phyloP scores from a whole-genome alignment of 2,329 filamentous ascomycete genomes.

The Ploettnerulaceae sp. region DNA sequence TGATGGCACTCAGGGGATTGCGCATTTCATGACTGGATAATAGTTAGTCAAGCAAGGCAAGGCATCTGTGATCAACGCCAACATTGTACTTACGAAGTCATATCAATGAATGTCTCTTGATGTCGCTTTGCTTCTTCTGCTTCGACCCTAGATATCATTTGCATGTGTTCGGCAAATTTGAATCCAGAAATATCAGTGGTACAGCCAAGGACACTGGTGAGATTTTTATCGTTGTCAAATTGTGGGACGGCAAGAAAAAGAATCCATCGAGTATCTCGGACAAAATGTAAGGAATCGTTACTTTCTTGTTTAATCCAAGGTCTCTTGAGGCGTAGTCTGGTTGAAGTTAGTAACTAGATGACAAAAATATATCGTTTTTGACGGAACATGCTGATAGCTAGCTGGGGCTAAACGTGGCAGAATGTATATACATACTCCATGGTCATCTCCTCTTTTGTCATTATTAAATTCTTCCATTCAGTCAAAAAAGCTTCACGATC shows the following conservation, averaged over 20 bases:
- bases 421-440: conserved; percentile 48
- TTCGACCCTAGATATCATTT: conserved; percentile 70
- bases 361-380: background rate
- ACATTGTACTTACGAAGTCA: conserved; percentile 43
- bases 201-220: conserved; percentile 62
- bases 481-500: conserved; percentile 54
- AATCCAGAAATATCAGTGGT: conserved; percentile 81
- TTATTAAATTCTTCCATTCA: conserved; percentile 57
- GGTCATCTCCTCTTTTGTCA: conserved; percentile 64
- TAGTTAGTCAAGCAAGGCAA: background rate
- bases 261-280: conserved; percentile 57
- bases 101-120: conserved; percentile 67
- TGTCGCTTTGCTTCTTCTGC: conserved; percentile 73
- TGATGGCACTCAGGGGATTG: conserved; percentile 69
- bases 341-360: background rate
- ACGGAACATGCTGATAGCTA: background rate
- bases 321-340: conserved; percentile 43
- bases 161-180: conserved; percentile 76
- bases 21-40: conserved; percentile 59
- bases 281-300: conserved; percentile 50
- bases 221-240: conserved; percentile 53
- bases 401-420: background rate
- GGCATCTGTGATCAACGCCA: background rate
- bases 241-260: conserved; percentile 64
- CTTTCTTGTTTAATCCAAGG: conserved; percentile 54